Conservation (phyloP, 1,284 basidiomycete species). For the Malassezia slooffiae region DNA sequence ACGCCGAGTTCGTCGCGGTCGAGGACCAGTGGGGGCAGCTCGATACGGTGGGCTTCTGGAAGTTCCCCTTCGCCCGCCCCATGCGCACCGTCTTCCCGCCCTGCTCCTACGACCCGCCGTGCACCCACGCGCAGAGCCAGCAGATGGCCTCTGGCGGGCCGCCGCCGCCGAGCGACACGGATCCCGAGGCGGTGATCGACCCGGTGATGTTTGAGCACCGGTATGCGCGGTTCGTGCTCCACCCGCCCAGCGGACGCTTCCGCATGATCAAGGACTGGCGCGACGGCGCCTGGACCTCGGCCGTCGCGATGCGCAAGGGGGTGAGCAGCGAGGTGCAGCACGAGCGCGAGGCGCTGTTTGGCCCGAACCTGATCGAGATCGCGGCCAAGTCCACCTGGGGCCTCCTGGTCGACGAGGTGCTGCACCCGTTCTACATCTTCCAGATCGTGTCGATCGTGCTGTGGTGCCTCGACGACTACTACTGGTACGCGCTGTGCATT, state of each 20-base stretch:
- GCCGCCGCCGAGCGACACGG: slow-evolving; percentile 19
- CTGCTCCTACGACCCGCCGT: slow-evolving; percentile 36
- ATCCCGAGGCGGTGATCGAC: slow-evolving; percentile 40
- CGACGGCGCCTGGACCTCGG: slow-evolving; percentile 65
- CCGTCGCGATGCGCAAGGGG: slow-evolving; percentile 45
- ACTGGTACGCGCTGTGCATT: slow-evolving; percentile 96
- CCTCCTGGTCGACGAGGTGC: slow-evolving; percentile 65
- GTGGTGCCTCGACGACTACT: slow-evolving; percentile 82
- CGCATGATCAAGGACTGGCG: slow-evolving; percentile 79
- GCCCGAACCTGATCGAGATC: slow-evolving; percentile 79
- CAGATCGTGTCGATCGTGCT: slow-evolving; percentile 90
- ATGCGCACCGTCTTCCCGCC: slow-evolving; percentile 40
- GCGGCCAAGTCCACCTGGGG: slow-evolving; percentile 70
- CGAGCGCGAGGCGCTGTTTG: slow-evolving; percentile 58
- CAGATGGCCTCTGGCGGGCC: slow-evolving; percentile 17
- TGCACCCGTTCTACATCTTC: slow-evolving; percentile 56
- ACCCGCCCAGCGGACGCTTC: slow-evolving; percentile 73
- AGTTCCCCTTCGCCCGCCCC: slow-evolving; percentile 40
- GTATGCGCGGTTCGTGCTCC: slow-evolving; percentile 79
- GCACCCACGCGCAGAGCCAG: slow-evolving; percentile 37
- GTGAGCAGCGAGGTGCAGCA: slow-evolving; percentile 31
- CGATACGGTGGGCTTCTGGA: slow-evolving; percentile 22
- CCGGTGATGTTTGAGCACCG: slow-evolving; percentile 54
- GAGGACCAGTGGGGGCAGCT: slow-evolving; percentile 53
- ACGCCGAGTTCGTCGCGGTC: slow-evolving; percentile 65